Base-by-base conservation (phyloP, 129 eudicot genomes). In the Pulicaria dysenterica region DNA sequence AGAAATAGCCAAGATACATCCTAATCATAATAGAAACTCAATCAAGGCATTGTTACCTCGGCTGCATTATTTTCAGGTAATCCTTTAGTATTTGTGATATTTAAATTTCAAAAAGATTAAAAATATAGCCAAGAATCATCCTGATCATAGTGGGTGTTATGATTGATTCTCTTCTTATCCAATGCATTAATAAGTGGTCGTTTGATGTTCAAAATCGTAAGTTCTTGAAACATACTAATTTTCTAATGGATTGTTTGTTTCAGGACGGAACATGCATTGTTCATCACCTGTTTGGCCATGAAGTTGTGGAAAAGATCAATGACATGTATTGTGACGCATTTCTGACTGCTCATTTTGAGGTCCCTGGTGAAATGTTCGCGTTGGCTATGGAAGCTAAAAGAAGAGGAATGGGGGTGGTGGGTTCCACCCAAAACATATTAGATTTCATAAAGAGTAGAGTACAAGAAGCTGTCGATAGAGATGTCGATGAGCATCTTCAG, bases 321-420 rank as follows among this genome's bases (percentile, higher is more conserved):
- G 97, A 95, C 56, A 88, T 95, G 97, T 95, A 95, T 48, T 79
- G 94, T 83, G 99, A 95, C 78, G 97, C 99, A 45, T 95, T 85
- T 71, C 85, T 95, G 11, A 95, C 97, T 9, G 99, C 99, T 58
- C 99, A 95, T 76, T 95, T 95, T 49, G 99, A 95, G 87, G 99
- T 95, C 74, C 99, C 99, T 58, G 99, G 99, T 42, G 97, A 95
- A 77, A 90, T 95, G 99, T 95, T 95, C 80, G 75, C 96, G 8
- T 80, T 95, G 51, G 97, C 99, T 9, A 95, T 95, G 99, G 97
- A 95, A 82, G 99, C 99, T 44, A 91, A 95, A 75, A 74, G 87
- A 73, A 74, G 99, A 83, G 99, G 97, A 66, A 95, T 95, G 99
- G 99, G 99, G 63, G 97, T 95, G 24, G 99, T 95, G 41, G 99